phyloP scores from a whole-genome alignment of 2,329 filamentous ascomycete genomes.

The Cytospora chrysosperma region DNA sequence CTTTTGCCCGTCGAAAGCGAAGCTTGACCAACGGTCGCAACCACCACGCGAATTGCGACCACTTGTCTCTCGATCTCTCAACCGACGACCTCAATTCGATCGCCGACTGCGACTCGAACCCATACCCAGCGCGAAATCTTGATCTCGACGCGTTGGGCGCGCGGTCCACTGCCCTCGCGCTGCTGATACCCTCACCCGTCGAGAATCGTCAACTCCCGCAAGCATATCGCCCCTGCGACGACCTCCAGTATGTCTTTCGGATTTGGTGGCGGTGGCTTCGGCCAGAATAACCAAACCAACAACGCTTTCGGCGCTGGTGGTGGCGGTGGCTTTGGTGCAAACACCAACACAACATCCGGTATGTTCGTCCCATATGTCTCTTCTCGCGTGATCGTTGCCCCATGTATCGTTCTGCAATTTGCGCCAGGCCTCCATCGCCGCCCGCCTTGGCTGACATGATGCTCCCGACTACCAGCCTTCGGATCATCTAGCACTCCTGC shows the following conservation, averaged over 20 bases:
- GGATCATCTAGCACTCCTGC: conserved; percentile 34
- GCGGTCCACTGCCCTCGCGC: conserved; percentile 26
- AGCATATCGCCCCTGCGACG: conserved; percentile 20
- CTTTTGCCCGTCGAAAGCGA: background rate
- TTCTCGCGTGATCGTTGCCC: conserved; percentile 24
- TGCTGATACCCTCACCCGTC: conserved; percentile 20
- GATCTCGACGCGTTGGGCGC: conserved; percentile 34
- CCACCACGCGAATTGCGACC: conserved; percentile 1
- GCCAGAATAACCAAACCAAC: conserved; percentile 53
- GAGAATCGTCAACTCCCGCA: conserved; percentile 3
- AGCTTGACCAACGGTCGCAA: conserved; percentile 5
- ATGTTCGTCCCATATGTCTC: conserved; percentile 37
- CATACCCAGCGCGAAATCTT: background rate
- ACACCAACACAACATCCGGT: conserved; percentile 49
- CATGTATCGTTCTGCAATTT: conserved; percentile 12
- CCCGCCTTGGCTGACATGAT: conserved; percentile 25
- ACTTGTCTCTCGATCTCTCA: background rate
- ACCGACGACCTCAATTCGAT: background rate
- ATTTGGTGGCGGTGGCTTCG: conserved; percentile 58
- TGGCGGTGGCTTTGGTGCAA: conserved; percentile 54
- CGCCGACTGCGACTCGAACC: conserved; percentile 16
- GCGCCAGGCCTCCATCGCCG: conserved; percentile 27
- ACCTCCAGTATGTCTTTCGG: conserved; percentile 54
- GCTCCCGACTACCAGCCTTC: conserved; percentile 35
- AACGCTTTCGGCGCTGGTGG: conserved; percentile 26